Evolutionary conservation across 148 eudicot species (phyloP), one percentile per base, ranked within the genome.

Genomic region (Heliamphora exappendiculata): DNA sequence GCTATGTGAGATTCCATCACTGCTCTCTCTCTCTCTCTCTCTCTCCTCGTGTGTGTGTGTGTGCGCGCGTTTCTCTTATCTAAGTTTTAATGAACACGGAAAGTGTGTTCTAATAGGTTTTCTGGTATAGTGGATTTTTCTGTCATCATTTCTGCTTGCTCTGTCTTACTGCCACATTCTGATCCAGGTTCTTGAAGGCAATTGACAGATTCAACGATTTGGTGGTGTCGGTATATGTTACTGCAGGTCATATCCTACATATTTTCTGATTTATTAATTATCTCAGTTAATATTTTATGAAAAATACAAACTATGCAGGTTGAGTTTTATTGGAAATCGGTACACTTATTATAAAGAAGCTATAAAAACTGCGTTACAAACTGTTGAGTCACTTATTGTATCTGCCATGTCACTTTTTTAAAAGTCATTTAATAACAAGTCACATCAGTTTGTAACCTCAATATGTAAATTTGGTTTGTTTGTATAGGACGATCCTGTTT

Each of bases 181-280:
- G 42, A 37, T 81, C 75, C 96, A 95, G 99, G 99, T 93, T 96
- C 87, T 74, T 93, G 55, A 96, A 96, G 85, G 90, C 90, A 76
- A 90, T 96, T 58, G 99, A 96, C 84, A 86, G 97, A 84, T 96
- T 93, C 91, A 93, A 91, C 44, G 98, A 93, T 84, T 75, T 91
- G 90, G 94, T 87, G 81, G 99, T 96, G 42, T 96, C 99, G 5
- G 98, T 96, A 17, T 96, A 96, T 78, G 98, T 96, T 54, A 96
- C 99, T 73, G 98, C 98, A 34, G 99, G 98, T 87, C 97, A 96
- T 96, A 96, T 96, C 99, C 99, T 93, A 44, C 78, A 20, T 70
- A 81, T 63, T 74, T 71, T 44, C 64, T 75, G 17, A 36, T 22
- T 57, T 2, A 33, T 79, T 65, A 26, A 8, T 45, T 17, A 31